Base-by-base conservation (phyloP, 768 basidiomycete species). In the Trametes punicea region DNA sequence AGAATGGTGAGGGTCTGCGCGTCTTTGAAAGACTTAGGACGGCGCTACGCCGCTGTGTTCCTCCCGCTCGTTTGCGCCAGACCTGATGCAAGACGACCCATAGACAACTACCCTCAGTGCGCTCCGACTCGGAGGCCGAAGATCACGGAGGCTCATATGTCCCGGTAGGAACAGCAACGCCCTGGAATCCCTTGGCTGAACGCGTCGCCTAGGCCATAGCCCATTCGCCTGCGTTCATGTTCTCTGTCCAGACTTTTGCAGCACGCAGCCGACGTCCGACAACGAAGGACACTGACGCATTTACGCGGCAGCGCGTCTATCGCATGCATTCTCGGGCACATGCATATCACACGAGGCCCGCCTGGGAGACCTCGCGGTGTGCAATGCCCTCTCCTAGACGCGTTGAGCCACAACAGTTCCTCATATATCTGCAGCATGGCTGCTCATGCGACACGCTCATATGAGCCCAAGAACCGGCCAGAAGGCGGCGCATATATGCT, bases 401-500 rank as follows among this genome's bases (percentile, higher is more conserved):
- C n/a, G n/a, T n/a, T n/a, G n/a, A 18, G 25, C 4, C 8, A 15
- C 26, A 10, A n/a, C n/a, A n/a, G n/a, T n/a, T n/a, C n/a, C n/a
- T n/a, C n/a, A n/a, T n/a, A n/a, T n/a, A n/a, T n/a, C n/a, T n/a
- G n/a, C n/a, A n/a, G n/a, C n/a, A n/a, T n/a, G n/a, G n/a, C n/a
- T n/a, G 3, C 31, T 36, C 34, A 13, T 34, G 6, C 15, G n/a
- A 40, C 61, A 13, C 13, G 9, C 36, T 25, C 57, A 42, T 29
- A 33, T 36, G 31, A 23, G 15, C 11, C 25, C 40, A 52, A 38
- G 51, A 33, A 62, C 39, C 39, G 57, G 26, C 45, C 40, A 34
- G 47, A 53, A 30, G 20, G 31, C 31, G 44, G 30, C 23, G 46
- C 25, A 11, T 31, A 21, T 4, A 20, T 20, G 16, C 20, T 18